Percentiles rank a stretch among this genome's conserved stretches.
phyloP scores from a whole-genome alignment of 352 stramenopile species.

The Phytophthora pseudosyringae region DNA sequence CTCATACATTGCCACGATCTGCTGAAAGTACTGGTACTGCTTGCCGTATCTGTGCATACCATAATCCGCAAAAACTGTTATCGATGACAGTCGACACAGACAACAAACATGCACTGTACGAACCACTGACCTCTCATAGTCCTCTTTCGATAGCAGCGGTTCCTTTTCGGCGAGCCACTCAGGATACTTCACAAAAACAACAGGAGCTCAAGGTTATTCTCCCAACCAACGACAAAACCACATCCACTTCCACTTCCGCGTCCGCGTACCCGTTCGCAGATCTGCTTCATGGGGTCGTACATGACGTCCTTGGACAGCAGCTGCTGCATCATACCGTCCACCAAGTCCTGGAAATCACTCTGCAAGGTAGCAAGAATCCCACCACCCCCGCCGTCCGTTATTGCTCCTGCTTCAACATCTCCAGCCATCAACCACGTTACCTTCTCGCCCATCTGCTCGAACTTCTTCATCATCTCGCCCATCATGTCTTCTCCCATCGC shows the following conservation, averaged over 20 bases:
- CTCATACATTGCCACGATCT: slow-evolving; percentile 97
- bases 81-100: slow-evolving; percentile 1
- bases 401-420: no score
- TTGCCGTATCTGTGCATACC: slow-evolving; percentile 85
- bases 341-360: slow-evolving; percentile 92
- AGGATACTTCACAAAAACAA: slow-evolving; percentile 84
- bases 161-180: slow-evolving; percentile 96
- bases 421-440: slow-evolving; percentile 31
- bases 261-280: slow-evolving; percentile 83
- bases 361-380: slow-evolving; percentile 19
- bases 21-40: slow-evolving; percentile 98
- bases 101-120: background rate
- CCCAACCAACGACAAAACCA: background rate
- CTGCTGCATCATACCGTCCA: slow-evolving; percentile 99
- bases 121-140: slow-evolving; percentile 86
- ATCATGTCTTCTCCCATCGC: slow-evolving; percentile 96
- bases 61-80: slow-evolving; percentile 7
- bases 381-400: background rate
- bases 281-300: slow-evolving; percentile 98
- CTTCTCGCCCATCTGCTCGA: slow-evolving; percentile 95
- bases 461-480: slow-evolving; percentile 96
- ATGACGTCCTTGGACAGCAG: slow-evolving; percentile 98
- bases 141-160: slow-evolving; percentile 84
- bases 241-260: background rate
- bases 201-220: background rate